phyloP scores from a whole-genome alignment of 2,329 filamentous ascomycete genomes.

The Sporothrix curviconia region DNA sequence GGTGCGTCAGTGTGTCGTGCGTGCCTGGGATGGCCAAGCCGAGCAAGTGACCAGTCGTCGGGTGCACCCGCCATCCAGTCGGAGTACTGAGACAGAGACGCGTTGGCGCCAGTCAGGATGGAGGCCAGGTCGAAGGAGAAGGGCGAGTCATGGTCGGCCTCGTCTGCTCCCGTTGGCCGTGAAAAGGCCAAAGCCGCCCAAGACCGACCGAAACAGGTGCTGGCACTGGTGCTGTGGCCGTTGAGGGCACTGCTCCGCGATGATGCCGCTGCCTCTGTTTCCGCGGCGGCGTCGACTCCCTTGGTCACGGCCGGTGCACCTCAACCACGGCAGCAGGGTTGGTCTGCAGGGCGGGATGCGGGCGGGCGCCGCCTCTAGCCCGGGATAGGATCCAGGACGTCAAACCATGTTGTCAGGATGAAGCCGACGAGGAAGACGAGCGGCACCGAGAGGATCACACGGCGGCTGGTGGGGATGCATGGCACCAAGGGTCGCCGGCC shows the following conservation, averaged over 20 bases:
- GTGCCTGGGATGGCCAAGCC: slow-evolving; percentile 46
- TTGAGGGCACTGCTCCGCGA: background rate
- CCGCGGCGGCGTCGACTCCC: background rate
- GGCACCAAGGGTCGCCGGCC: background rate
- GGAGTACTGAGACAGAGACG: slow-evolving; percentile 20
- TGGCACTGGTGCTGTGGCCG: background rate
- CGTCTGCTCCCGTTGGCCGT: no score
- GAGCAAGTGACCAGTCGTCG: slow-evolving; percentile 35
- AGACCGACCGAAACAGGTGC: no score
- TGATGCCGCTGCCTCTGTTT: background rate
- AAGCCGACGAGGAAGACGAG: background rate
- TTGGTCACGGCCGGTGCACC: background rate
- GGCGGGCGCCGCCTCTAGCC: background rate
- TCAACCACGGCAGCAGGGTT: background rate
- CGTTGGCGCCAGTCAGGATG: slow-evolving; percentile 8
- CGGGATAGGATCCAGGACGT: background rate
- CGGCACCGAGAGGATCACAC: background rate
- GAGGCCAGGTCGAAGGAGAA: slow-evolving; percentile 38
- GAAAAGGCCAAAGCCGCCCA: no score
- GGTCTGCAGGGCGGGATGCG: background rate
- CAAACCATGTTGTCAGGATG: slow-evolving; percentile 5
- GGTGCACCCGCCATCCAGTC: slow-evolving; percentile 40
- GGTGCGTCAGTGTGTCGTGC: slow-evolving; percentile 47
- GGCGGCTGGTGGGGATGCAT: background rate
- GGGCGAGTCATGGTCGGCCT: slow-evolving; percentile 20